Evolutionary conservation across 2,329 filamentous ascomycete species (phyloP), one percentile per base, ranked within the genome.

Genomic region (Aspergillus melleus): DNA sequence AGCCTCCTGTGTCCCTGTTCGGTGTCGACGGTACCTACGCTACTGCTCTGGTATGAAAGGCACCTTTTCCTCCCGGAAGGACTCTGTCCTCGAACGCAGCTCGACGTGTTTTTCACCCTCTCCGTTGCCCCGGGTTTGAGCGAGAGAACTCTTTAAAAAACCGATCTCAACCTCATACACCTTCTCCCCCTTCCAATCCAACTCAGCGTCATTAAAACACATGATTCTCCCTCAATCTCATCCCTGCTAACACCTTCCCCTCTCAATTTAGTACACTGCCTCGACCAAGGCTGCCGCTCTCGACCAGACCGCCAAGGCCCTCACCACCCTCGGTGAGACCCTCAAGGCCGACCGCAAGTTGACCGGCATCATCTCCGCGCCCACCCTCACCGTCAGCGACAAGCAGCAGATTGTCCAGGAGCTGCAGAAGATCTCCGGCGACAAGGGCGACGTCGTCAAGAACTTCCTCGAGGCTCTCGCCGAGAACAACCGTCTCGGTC

Each of bases 11-110:
- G 76, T 86, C 93, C 72, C 87, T 99, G 75, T 99, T 92, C 81
- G 95, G 95, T 72, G 83, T 99, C 76, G 95, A 98, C 81, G 95
- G 95, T 80, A 98, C 94, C 77, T 99, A 99, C 83, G 95, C 95
- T 78, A 92, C 90, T 83, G 95, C 95, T 83, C 86, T 99, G 88
- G 95, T 99, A 94, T 79, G 91, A 78, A 52, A 52, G 16, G 16
- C 16, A n/a, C 36, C 36, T n/a, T 16, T n/a, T 19, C 42, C 24
- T 54, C 57, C 47, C 26, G 30, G 52, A 49, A 24, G 19, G 9
- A 36, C 32, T 47, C 12, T 5, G 8, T 4, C 36, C 16, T n/a
- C 36, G 22, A n/a, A 19, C 47, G 47, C 11, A 29, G 29, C 20
- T 20, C 14, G 53, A 44, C 26, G 52, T 30, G 52, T 50, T 55